These are phyloP conservation scores for Metschnikowia cubensis DNA, from an alignment of 805 yeast genomes.

Conservation along the genomic window DNA sequence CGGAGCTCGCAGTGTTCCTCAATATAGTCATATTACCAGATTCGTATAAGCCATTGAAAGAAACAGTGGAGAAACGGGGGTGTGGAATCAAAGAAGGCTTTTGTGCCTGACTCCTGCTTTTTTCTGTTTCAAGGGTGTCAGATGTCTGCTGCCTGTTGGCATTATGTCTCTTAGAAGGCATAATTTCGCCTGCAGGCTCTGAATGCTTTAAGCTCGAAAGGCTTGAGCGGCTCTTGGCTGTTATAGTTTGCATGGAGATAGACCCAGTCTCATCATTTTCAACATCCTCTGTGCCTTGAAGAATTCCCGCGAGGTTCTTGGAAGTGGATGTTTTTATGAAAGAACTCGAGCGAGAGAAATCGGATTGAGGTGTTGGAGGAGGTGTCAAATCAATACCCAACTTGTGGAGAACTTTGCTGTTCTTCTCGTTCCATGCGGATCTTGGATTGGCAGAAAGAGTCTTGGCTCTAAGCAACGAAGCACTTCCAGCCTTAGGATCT, in stretches of 20 bases:
- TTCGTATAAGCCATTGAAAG: conserved; percentile 34
- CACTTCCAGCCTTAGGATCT: conserved; percentile 33
- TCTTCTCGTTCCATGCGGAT: conserved; percentile 23
- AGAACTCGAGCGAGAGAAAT: conserved; percentile 18
- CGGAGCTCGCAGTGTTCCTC: conserved; percentile 13
- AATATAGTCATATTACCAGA: conserved; percentile 8
- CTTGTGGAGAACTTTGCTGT: conserved; percentile 32
- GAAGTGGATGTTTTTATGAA: conserved; percentile 37
- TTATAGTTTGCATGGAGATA: neutral
- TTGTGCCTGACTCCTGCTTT: neutral
- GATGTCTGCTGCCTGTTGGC: neutral
- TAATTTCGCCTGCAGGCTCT: neutral
- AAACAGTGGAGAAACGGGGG: conserved; percentile 40
- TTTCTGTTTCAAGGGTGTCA: neutral
- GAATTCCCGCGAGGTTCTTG: conserved; percentile 23
- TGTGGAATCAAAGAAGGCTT: conserved; percentile 32
- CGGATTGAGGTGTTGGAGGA: conserved; percentile 11
- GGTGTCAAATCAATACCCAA: conserved; percentile 32
- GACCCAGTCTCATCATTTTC: conserved; percentile 3
- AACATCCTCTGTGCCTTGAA: conserved; percentile 10
- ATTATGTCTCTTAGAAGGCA: neutral
- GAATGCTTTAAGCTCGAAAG: neutral
- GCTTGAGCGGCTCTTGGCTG: neutral
- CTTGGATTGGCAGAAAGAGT: conserved; percentile 26
- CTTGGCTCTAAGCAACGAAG: conserved; percentile 34